These are phyloP conservation scores for Mortierella sp. DNA, from an alignment of 371 early-diverging fungal genomes.

Conservation along the genomic window DNA sequence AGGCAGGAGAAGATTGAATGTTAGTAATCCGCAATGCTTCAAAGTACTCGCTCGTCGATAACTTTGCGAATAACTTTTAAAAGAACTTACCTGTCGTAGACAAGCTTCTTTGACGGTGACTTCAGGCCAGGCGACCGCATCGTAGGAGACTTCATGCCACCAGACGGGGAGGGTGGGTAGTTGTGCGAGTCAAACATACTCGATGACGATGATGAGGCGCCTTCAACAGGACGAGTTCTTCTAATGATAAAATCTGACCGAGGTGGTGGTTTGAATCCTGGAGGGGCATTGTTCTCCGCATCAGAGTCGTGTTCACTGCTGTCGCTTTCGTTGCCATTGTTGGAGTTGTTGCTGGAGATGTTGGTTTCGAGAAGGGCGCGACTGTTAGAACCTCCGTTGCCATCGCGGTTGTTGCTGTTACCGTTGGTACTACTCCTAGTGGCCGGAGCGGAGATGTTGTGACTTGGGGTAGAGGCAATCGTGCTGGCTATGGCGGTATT, in stretches of 20 bases:
- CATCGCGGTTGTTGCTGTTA: neutral
- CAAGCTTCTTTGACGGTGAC: slow-evolving; percentile 42
- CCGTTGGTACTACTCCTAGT: neutral
- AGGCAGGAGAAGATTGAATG: neutral
- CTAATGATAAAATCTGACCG: neutral
- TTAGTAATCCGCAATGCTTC: neutral
- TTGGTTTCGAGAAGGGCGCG: neutral
- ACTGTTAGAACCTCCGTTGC: neutral
- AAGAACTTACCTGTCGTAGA: slow-evolving; percentile 37
- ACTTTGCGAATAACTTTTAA: neutral
- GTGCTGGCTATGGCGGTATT: neutral
- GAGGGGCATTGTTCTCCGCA: neutral
- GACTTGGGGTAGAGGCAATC: neutral
- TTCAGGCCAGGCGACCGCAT: slow-evolving; percentile 37
- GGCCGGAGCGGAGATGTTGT: neutral
- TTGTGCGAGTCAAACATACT: slow-evolving; percentile 3
- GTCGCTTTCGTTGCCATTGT: slow-evolving; percentile 5
- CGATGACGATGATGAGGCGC: neutral
- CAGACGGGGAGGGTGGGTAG: slow-evolving; percentile 1
- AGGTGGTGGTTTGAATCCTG: slow-evolving; percentile 5
- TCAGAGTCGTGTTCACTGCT: slow-evolving; percentile 11
- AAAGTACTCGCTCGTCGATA: neutral
- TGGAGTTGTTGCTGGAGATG: neutral
- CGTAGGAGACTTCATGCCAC: slow-evolving; percentile 1
- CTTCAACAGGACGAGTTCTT: neutral